Conservation (phyloP, 108 stramenopile genomes). For the Nitzschia sp. region DNA sequence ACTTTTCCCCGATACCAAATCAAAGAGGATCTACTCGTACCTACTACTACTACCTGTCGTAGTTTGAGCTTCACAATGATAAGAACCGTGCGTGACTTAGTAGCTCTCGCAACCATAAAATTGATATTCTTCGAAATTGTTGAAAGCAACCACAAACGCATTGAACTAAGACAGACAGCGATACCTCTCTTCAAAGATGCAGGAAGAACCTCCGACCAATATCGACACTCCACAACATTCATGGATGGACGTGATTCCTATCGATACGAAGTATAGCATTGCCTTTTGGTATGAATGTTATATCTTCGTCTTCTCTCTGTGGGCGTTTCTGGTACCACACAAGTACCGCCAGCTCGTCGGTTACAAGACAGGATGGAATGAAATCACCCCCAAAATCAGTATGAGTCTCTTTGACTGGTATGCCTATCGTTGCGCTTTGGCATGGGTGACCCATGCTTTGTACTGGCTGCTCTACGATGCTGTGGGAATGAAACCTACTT, state of each 20-base stretch:
- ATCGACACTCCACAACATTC: too few species aligned
- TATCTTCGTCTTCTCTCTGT: not conserved
- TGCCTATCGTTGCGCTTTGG: not conserved
- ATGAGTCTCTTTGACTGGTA: not conserved
- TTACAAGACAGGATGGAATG: conserved; percentile 3
- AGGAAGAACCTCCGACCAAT: too few species aligned
- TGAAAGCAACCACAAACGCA: too few species aligned
- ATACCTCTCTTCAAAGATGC: too few species aligned
- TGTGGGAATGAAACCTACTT: not conserved
- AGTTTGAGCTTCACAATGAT: too few species aligned
- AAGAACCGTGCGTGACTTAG: too few species aligned
- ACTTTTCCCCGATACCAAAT: too few species aligned
- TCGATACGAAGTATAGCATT: not conserved
- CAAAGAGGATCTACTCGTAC: too few species aligned
- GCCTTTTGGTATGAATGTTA: not conserved
- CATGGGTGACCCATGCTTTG: not conserved
- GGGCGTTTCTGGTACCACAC: not conserved
- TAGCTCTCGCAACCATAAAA: too few species aligned
- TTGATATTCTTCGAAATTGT: too few species aligned
- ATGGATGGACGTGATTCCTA: not conserved
- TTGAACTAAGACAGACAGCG: too few species aligned
- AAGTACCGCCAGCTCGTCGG: not conserved
- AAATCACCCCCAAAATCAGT: not conserved
- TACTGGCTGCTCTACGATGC: conserved; percentile 1
- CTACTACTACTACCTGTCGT: too few species aligned